Base-by-base conservation (phyloP, 2,329 filamentous ascomycete species). In the Cladosporium sphaerospermum region DNA sequence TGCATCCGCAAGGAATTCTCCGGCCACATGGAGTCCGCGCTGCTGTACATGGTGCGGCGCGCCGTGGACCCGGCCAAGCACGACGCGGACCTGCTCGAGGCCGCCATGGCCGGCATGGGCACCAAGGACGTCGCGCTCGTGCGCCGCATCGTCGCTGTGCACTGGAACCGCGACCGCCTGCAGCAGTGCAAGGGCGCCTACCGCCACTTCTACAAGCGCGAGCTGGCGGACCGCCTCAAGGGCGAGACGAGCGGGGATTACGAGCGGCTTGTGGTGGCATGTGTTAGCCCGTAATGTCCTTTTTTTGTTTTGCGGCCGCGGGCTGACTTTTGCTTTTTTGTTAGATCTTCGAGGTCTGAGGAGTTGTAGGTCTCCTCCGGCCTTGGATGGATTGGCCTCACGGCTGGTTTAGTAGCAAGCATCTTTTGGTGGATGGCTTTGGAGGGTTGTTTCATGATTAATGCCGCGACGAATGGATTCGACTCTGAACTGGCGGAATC, bases 241-340 rank as follows among this genome's bases (percentile, higher is more conserved):
- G 83, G 85, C 2, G 92, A 97, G 76, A 95, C 89, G 4, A 88
- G 86, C 56, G 88, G 90, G 4, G 86, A 96, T 69, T 95, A 93
- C 62, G 78, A 88, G 72, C 80, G 73, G 61, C 71, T 92, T 63
- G 77, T 96, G 80, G 71, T 95, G 59, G 89, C 86, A 47, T 61
- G 62, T 59, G 57, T 64, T 23, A 56, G 56, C 45, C 37, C 23
- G 32, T 37, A 18, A 42, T 42, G 40, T 39, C 9, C 23, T 16
- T 18, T 16, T 14, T 45, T 49, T n/a, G 11, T 36, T 10, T 45
- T n/a, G 13, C 36, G 36, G 11, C 44, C 7, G 11, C 14, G 33
- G 16, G 28, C 44, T 36, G 28, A 33, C 44, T 45, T 7, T 18
- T 36, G 23, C 23, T 5, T 10, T 7, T 33, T 19, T 5, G 13